These are phyloP conservation scores for Punica granatum DNA, from an alignment of 345 rosid species.

Conservation along the genomic window DNA sequence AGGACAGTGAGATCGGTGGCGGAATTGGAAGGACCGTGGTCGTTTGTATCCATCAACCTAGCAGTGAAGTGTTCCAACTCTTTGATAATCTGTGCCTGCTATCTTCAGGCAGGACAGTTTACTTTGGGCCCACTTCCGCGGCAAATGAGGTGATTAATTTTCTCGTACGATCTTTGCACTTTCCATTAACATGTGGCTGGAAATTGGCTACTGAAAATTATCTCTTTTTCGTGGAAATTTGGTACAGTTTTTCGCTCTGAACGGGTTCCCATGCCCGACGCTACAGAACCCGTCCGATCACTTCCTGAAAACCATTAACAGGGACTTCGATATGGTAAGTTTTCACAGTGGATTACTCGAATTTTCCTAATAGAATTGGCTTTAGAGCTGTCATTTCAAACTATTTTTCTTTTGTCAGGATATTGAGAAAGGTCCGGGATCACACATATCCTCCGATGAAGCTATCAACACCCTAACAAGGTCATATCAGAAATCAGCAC, in stretches of 20 bases:
- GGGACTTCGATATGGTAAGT: neutral
- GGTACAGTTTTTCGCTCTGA: conserved; percentile 4
- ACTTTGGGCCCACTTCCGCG: neutral
- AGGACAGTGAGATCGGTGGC: neutral
- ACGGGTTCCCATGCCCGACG: conserved; percentile 9
- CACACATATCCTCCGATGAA: neutral
- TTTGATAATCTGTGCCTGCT: conserved; percentile 3
- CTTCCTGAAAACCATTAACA: conserved; percentile 8
- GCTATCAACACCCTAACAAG: neutral
- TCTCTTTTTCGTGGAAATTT: no score
- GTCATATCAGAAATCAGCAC: neutral
- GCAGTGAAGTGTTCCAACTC: neutral
- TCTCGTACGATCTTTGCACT: neutral
- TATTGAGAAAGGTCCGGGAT: neutral
- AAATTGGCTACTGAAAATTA: no score
- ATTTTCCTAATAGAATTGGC: neutral
- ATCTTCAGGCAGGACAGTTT: conserved; percentile 3
- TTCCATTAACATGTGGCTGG: no score
- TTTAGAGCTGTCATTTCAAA: neutral
- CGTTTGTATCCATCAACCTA: neutral
- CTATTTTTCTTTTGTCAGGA: neutral
- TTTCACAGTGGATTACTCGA: neutral
- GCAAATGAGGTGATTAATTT: neutral
- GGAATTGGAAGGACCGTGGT: neutral
- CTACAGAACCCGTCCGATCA: conserved; percentile 7